A percentile compares a stretch with the other conserved stretches of the same genome.
These are phyloP conservation scores for Coemansia umbellata DNA, from an alignment of 192 early-diverging fungal species.

Conservation along the genomic window DNA sequence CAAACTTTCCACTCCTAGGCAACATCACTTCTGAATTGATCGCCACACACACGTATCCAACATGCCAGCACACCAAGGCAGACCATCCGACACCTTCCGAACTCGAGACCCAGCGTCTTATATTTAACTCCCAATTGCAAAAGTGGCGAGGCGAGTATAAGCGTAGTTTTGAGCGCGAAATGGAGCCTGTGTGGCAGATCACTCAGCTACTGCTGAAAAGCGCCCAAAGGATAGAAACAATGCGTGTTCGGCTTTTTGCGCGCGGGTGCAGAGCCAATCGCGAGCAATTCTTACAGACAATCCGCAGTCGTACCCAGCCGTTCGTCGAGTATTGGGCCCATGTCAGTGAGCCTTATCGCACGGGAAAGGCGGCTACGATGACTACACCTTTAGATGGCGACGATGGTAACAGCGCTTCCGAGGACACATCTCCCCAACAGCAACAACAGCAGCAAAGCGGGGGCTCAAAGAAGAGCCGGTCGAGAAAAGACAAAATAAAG, in stretches of 20 bases:
- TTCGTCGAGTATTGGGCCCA: constrained; percentile 57
- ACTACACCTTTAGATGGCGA: not conserved
- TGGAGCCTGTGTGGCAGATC: constrained; percentile 64
- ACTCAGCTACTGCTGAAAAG: constrained; percentile 53
- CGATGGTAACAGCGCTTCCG: constrained; percentile 12
- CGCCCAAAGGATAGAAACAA: constrained; percentile 52
- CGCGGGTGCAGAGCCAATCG: constrained; percentile 47
- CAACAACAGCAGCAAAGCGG: no score
- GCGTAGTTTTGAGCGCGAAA: constrained; percentile 56
- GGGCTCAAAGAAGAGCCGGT: not conserved
- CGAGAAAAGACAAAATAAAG: constrained; percentile 9
- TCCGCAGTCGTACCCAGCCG: constrained; percentile 47
- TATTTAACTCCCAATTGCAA: constrained; percentile 63
- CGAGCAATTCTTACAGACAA: constrained; percentile 50
- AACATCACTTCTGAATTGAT: constrained; percentile 65
- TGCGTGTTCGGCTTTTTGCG: constrained; percentile 52
- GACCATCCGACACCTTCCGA: constrained; percentile 64
- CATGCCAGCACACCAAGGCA: constrained; percentile 66
- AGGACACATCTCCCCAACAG: no score
- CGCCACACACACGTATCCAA: constrained; percentile 66
- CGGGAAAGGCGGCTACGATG: constrained; percentile 19
- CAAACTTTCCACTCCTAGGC: constrained; percentile 63
- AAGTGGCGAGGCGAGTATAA: constrained; percentile 55
- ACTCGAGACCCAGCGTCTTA: constrained; percentile 63
- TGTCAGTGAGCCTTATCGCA: constrained; percentile 46